These are phyloP conservation scores for Penicillium sp. DNA, from an alignment of 2,329 filamentous ascomycete genomes.

Conservation along the genomic window DNA sequence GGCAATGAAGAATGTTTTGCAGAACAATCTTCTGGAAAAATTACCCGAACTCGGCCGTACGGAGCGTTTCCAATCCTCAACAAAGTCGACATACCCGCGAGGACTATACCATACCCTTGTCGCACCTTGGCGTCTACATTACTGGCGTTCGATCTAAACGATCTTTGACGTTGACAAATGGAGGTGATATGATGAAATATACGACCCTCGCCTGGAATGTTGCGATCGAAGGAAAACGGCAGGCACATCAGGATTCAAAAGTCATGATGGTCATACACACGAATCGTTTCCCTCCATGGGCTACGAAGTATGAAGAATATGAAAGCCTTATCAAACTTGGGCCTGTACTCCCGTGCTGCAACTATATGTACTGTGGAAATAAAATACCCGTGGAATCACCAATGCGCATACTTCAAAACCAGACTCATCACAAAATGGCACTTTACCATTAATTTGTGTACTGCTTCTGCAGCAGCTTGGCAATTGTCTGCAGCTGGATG, in stretches of 20 bases:
- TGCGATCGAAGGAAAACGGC: neutral
- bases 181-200: neutral
- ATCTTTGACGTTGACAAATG: neutral
- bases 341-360: slow-evolving; percentile 4
- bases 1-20: neutral
- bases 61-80: neutral
- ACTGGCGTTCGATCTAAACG: neutral
- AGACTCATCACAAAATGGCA: neutral
- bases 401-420: neutral
- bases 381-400: slow-evolving; percentile 4
- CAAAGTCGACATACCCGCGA: neutral
- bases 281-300: neutral
- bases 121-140: neutral
- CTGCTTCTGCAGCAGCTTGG: slow-evolving; percentile 63
- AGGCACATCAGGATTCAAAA: neutral
- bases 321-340: neutral
- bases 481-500: slow-evolving; percentile 66
- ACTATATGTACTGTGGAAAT: slow-evolving; percentile 1
- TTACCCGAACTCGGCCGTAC: neutral
- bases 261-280: neutral
- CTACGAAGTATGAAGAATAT: neutral
- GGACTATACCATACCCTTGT: neutral
- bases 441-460: slow-evolving; percentile 52
- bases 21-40: neutral
- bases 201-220: neutral